Percentiles rank a stretch among this genome's conserved stretches.
phyloP scores from a whole-genome alignment of 192 early-diverging fungal genomes.

The Backusella mclennaniae region DNA sequence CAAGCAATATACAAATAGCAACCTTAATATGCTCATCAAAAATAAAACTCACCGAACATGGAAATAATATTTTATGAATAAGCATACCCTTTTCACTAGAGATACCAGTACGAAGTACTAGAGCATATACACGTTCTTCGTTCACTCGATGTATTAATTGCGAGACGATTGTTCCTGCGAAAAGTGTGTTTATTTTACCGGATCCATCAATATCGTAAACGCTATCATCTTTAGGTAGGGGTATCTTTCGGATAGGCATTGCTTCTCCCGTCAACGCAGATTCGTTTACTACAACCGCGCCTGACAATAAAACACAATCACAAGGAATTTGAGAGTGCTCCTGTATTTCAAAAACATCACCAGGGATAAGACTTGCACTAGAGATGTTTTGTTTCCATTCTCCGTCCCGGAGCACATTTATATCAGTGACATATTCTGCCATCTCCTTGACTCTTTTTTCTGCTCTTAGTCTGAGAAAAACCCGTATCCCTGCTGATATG shows the following conservation, averaged over 20 bases:
- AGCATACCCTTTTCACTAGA: conserved; percentile 65
- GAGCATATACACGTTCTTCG: conserved; percentile 40
- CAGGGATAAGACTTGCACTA: conserved; percentile 62
- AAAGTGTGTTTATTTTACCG: conserved; percentile 58
- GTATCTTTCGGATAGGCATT: conserved; percentile 72
- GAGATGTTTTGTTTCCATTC: conserved; percentile 50
- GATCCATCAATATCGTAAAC: conserved; percentile 34
- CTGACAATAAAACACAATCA: conserved; percentile 65
- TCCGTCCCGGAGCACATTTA: conserved; percentile 49
- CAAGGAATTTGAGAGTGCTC: conserved; percentile 55
- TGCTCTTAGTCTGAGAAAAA: conserved; percentile 48
- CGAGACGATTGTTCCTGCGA: conserved; percentile 64
- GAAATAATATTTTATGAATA: conserved; percentile 76
- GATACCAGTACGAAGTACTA: conserved; percentile 66
- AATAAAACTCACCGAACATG: conserved; percentile 65
- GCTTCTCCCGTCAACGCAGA: conserved; percentile 77
- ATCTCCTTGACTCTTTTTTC: conserved; percentile 55
- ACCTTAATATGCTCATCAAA: conserved; percentile 79
- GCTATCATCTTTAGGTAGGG: conserved; percentile 54
- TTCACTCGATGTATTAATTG: conserved; percentile 44
- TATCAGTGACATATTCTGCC: conserved; percentile 49
- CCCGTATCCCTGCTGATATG: conserved; percentile 55
- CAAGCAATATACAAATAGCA: conserved; percentile 60
- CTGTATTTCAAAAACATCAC: conserved; percentile 58
- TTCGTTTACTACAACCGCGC: conserved; percentile 74